Conservation (phyloP, 495 filamentous ascomycete genomes). For the Massariosphaeria phaeospora region DNA sequence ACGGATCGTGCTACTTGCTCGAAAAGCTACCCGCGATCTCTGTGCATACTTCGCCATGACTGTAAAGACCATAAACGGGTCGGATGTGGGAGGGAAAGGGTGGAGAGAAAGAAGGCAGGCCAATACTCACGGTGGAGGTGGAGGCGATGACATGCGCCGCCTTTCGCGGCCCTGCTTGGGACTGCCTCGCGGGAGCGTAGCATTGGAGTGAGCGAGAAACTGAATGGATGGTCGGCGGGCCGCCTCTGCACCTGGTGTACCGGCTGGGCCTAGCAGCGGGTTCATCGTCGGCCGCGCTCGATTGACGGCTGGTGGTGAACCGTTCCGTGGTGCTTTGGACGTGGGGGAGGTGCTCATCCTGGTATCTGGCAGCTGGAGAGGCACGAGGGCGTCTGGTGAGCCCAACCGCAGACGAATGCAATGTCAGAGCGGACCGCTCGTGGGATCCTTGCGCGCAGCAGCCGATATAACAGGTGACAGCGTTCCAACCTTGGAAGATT, state of each 20-base stretch:
- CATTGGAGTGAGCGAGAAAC: conserved; percentile 28
- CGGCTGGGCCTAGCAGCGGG: conserved; percentile 23
- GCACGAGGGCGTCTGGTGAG: conserved; percentile 29
- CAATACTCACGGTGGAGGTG: conserved; percentile 38
- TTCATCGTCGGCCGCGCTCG: conserved; percentile 6
- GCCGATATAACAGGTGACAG: conserved; percentile 24
- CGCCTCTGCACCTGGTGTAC: conserved; percentile 15
- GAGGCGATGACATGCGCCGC: conserved; percentile 32
- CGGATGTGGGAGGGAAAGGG: neutral
- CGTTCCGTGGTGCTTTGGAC: conserved; percentile 20
- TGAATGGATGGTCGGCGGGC: conserved; percentile 30
- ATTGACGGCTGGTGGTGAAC: conserved; percentile 14
- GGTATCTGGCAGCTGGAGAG: conserved; percentile 25
- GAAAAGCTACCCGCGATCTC: conserved; percentile 21
- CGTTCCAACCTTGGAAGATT: no score
- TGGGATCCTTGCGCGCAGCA: conserved; percentile 24
- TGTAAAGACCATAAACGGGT: no score
- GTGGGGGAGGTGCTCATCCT: conserved; percentile 33
- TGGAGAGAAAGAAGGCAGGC: conserved; percentile 2
- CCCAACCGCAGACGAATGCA: conserved; percentile 28
- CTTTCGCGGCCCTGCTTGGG: conserved; percentile 24
- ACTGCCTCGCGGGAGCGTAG: conserved; percentile 21
- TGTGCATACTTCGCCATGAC: conserved; percentile 28
- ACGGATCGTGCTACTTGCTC: conserved; percentile 21
- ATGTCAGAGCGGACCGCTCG: conserved; percentile 15